Evolutionary conservation across 129 eudicot genomes (phyloP).

Genomic region (Sambucus nigra): DNA sequence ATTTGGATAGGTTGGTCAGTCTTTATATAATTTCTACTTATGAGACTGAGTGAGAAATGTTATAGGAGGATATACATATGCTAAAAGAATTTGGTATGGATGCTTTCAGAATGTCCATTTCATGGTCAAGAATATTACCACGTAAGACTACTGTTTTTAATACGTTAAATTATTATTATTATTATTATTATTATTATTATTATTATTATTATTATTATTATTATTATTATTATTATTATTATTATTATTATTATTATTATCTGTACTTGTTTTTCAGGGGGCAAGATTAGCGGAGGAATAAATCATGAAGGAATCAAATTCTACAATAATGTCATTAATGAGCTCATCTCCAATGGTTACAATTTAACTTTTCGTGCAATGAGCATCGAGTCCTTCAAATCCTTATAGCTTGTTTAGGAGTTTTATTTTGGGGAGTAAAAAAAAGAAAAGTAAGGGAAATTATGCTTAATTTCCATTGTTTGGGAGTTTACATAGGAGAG

Average conservation of each 20-base stretch:
- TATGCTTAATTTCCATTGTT: too few species aligned
- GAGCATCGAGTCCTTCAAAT: too few species aligned
- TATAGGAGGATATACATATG: constrained; percentile 33
- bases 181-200: too few species aligned
- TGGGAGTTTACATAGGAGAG: too few species aligned
- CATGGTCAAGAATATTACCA: constrained; percentile 44
- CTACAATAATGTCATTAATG: constrained; percentile 33
- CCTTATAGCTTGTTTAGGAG: too few species aligned
- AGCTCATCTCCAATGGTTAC: constrained; percentile 17
- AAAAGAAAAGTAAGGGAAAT: too few species aligned
- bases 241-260: neutral
- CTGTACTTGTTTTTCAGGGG: constrained; percentile 14
- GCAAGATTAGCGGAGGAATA: constrained; percentile 29
- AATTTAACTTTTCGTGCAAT: neutral
- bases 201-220: too few species aligned
- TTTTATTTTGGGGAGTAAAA: too few species aligned
- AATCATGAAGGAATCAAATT: constrained; percentile 25
- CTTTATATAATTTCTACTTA: too few species aligned
- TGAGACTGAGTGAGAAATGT: neutral
- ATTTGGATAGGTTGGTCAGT: too few species aligned
- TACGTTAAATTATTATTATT: too few species aligned
- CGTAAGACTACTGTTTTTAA: constrained; percentile 5
- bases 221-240: too few species aligned
- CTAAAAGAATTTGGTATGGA: constrained; percentile 26
- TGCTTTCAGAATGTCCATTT: constrained; percentile 26